Percentiles rank a stretch among this genome's conserved stretches.
phyloP scores from a whole-genome alignment of 129 eudicot genomes.

The Heracleum sosnowskyi region DNA sequence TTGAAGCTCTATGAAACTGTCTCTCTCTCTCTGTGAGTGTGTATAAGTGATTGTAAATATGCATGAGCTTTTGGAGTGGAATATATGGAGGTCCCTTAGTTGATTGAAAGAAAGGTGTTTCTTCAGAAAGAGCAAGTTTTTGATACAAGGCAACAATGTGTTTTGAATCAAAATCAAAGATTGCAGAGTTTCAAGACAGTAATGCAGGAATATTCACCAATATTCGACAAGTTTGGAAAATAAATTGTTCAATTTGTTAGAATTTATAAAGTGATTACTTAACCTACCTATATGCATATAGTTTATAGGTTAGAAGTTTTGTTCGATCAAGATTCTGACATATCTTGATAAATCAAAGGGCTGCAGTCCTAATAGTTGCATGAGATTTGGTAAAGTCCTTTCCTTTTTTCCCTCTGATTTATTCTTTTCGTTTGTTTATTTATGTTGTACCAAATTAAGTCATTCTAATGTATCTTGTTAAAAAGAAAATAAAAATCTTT shows the following conservation, averaged over 20 bases:
- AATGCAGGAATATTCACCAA: background rate
- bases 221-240: background rate
- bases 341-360: constrained; percentile 19
- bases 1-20: background rate
- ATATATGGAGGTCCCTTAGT: background rate
- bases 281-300: too few relatives aligned
- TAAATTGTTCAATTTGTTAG: background rate
- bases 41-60: background rate
- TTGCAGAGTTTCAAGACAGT: background rate
- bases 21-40: background rate
- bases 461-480: too few relatives aligned
- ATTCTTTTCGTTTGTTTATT: background rate
- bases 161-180: background rate
- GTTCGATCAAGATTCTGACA: background rate
- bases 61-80: background rate
- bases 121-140: background rate
- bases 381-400: constrained; percentile 17
- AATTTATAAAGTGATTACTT: background rate
- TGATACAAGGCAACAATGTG: background rate
- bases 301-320: constrained; percentile 38
- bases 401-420: background rate
- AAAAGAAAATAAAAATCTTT: too few relatives aligned
- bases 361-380: background rate
- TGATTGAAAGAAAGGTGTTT: background rate
- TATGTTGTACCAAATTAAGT: background rate